Conservation (phyloP, 1,284 basidiomycete genomes). For the Trichosporon sp. region DNA sequence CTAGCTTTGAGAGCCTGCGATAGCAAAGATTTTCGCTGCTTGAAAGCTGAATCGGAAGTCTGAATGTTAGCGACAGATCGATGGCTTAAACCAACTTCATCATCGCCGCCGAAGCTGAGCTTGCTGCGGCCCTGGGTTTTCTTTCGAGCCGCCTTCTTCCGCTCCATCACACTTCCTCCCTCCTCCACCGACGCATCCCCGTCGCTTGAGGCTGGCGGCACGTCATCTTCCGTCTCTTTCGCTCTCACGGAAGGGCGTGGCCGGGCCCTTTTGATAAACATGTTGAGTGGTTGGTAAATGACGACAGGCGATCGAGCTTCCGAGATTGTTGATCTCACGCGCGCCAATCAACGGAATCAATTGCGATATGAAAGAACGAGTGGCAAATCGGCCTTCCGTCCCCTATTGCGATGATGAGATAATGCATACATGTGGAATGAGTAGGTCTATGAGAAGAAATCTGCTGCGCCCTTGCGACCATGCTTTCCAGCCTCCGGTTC, state of each 20-base stretch:
- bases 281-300: constrained; percentile 14
- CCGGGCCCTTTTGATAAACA: constrained; percentile 45
- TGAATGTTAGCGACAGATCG: background rate
- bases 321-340: background rate
- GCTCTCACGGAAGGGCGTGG: constrained; percentile 36
- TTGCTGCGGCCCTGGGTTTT: constrained; percentile 34
- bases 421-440: background rate
- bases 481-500: background rate
- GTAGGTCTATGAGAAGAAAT: constrained; percentile 34
- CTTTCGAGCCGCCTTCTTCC: constrained; percentile 40
- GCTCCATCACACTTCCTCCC: constrained; percentile 36
- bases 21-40: constrained; percentile 45
- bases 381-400: background rate
- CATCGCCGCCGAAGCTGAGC: constrained; percentile 81
- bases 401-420: background rate
- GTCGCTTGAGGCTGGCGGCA: constrained; percentile 22
- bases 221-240: constrained; percentile 30
- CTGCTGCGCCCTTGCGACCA: constrained; percentile 39
- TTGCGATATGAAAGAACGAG: too few relatives aligned
- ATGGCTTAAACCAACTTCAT: constrained; percentile 20
- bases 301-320: background rate
- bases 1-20: constrained; percentile 41
- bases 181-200: constrained; percentile 13
- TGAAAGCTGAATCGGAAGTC: constrained; percentile 33
- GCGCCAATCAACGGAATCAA: background rate